phyloP scores from a whole-genome alignment of 352 stramenopile species.

The Pythium scleroteichum region DNA sequence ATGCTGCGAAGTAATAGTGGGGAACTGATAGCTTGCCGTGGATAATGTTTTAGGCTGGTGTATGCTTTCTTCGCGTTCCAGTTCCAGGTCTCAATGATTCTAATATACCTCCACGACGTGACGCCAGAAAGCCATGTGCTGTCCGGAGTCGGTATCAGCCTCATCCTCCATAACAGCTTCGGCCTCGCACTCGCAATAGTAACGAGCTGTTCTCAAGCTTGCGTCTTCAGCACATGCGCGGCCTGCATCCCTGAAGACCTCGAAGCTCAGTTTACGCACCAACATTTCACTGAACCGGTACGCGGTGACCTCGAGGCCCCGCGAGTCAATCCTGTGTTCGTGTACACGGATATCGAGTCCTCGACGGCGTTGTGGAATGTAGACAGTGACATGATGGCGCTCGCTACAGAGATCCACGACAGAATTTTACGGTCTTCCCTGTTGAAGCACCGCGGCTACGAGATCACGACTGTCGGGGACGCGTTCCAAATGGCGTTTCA shows the following conservation, averaged over 20 bases:
- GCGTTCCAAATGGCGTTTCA: constrained; percentile 76
- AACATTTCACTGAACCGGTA: background rate
- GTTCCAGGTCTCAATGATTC: constrained; percentile 37
- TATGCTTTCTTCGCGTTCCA: constrained; percentile 63
- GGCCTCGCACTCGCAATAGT: constrained; percentile 17
- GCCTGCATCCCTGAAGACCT: constrained; percentile 20
- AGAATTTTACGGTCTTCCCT: constrained; percentile 30
- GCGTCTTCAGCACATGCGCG: constrained; percentile 13
- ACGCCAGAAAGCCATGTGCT: background rate
- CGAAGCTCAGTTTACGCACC: constrained; percentile 11
- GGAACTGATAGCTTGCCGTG: too few species aligned
- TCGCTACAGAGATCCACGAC: constrained; percentile 35
- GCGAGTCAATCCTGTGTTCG: constrained; percentile 31
- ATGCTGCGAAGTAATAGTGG: too few species aligned
- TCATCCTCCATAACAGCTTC: constrained; percentile 12
- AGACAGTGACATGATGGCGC: constrained; percentile 38
- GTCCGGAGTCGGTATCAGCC: constrained; percentile 3
- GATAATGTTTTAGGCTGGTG: constrained; percentile 53
- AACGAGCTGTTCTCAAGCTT: constrained; percentile 20
- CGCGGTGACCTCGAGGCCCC: constrained; percentile 11
- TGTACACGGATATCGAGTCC: constrained; percentile 31
- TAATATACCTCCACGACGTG: constrained; percentile 17
- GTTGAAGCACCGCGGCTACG: constrained; percentile 59
- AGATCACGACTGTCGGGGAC: constrained; percentile 73
- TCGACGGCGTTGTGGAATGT: constrained; percentile 17